Conservation (phyloP, 192 early-diverging fungal species). For the Chytriomyces sp. region DNA sequence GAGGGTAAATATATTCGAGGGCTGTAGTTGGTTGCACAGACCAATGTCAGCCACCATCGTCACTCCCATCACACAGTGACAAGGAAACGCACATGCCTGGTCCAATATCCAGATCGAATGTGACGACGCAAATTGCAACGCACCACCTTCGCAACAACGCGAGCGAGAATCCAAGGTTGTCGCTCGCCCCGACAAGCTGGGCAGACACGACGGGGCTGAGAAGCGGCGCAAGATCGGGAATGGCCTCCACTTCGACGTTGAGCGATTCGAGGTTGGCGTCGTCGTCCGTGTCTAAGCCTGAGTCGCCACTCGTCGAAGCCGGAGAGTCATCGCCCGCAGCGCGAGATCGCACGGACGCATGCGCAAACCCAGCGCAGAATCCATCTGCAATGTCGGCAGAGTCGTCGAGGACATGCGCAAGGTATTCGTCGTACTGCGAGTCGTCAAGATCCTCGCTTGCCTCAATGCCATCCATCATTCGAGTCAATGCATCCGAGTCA, state of each 20-base stretch:
- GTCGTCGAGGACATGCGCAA: not conserved
- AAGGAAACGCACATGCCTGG: constrained; percentile 38
- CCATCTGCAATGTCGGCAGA: too few relatives aligned
- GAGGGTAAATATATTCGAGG: constrained; percentile 53
- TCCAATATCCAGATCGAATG: constrained; percentile 57
- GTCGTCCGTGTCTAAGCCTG: not conserved
- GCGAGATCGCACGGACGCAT: too few relatives aligned
- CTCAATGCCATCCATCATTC: not conserved
- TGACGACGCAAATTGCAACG: constrained; percentile 50
- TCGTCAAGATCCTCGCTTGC: not conserved
- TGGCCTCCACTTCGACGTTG: not conserved
- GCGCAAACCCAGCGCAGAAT: too few relatives aligned
- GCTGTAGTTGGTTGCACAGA: constrained; percentile 27
- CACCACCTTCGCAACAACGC: constrained; percentile 49
- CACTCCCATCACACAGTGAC: constrained; percentile 9
- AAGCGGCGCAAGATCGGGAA: not conserved
- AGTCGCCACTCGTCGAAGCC: not conserved
- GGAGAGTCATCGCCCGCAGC: too few relatives aligned
- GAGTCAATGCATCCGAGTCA: not conserved
- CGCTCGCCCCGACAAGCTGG: not conserved
- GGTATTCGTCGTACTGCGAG: not conserved
- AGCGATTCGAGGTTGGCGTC: not conserved
- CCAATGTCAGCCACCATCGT: not conserved
- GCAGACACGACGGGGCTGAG: not conserved
- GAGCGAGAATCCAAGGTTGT: not conserved